These are phyloP conservation scores for Gamarada debralockiae DNA, from an alignment of 495 filamentous ascomycete species.

Conservation along the genomic window DNA sequence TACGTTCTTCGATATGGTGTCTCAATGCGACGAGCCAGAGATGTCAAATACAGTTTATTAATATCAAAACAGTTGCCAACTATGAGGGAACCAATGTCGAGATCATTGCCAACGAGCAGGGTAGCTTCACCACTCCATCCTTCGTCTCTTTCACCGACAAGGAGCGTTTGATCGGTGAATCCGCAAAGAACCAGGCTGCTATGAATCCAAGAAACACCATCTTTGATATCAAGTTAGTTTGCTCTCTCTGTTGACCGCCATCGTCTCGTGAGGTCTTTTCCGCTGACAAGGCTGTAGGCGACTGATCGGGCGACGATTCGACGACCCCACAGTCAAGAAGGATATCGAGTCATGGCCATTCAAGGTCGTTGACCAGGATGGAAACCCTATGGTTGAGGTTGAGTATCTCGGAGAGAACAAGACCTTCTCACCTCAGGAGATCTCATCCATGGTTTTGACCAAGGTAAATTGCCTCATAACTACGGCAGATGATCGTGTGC, in stretches of 20 bases:
- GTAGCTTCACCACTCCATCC: conserved; percentile 96
- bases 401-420: conserved; percentile 92
- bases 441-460: conserved; percentile 91
- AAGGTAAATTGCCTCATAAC: conserved; percentile 56
- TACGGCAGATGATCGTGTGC: neutral
- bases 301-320: conserved; percentile 91
- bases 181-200: conserved; percentile 99
- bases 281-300: conserved; percentile 47
- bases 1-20: conserved; percentile 11
- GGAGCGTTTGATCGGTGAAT: conserved; percentile 97
- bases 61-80: conserved; percentile 66
- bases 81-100: conserved; percentile 99
- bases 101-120: conserved; percentile 99
- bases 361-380: conserved; percentile 87
- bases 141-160: conserved; percentile 99
- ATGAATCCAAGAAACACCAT: conserved; percentile 98
- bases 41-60: neutral
- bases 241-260: neutral
- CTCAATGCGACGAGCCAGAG: neutral
- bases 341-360: conserved; percentile 98
- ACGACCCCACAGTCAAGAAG: conserved; percentile 95
- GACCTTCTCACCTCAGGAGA: conserved; percentile 95
- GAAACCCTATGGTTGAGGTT: conserved; percentile 90
- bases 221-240: conserved; percentile 87
- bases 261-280: neutral